phyloP scores from a whole-genome alignment of 2,329 filamentous ascomycete species.

The Nemania sp. region DNA sequence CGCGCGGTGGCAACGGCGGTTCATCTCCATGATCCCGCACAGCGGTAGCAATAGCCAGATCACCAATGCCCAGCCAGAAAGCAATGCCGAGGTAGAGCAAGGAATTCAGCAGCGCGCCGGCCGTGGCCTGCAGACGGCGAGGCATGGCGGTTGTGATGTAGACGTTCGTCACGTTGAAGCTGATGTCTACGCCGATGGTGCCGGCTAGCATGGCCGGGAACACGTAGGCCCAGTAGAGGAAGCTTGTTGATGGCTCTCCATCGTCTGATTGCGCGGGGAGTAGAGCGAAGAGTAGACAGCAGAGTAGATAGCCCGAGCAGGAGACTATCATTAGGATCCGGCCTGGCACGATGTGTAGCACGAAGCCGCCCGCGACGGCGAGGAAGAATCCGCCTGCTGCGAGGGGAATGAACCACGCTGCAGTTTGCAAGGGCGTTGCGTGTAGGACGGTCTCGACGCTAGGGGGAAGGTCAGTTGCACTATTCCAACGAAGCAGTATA shows the following conservation, averaged over 20 bases:
- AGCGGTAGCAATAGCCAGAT: conserved; percentile 61
- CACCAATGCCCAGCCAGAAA: conserved; percentile 70
- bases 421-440: conserved; percentile 62
- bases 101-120: conserved; percentile 71
- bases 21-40: conserved; percentile 27
- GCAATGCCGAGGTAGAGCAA: conserved; percentile 73
- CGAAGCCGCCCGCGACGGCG: conserved; percentile 62
- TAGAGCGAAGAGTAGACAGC: conserved; percentile 65
- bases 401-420: conserved; percentile 71
- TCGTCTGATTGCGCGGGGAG: conserved; percentile 58
- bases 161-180: conserved; percentile 74
- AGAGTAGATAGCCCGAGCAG: conserved; percentile 59
- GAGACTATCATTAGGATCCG: conserved; percentile 66
- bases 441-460: conserved; percentile 65
- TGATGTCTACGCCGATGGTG: conserved; percentile 75
- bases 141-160: conserved; percentile 77
- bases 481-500: too few species aligned
- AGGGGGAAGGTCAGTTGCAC: conserved; percentile 5
- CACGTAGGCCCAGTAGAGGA: conserved; percentile 71
- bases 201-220: conserved; percentile 71
- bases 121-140: conserved; percentile 67
- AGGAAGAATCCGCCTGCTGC: conserved; percentile 69
- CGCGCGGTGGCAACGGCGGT: conserved; percentile 23
- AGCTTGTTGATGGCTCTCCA: conserved; percentile 39
- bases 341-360: conserved; percentile 68